phyloP scores from a whole-genome alignment of 2,329 filamentous ascomycete genomes.

The Boeremia lycopersici region DNA sequence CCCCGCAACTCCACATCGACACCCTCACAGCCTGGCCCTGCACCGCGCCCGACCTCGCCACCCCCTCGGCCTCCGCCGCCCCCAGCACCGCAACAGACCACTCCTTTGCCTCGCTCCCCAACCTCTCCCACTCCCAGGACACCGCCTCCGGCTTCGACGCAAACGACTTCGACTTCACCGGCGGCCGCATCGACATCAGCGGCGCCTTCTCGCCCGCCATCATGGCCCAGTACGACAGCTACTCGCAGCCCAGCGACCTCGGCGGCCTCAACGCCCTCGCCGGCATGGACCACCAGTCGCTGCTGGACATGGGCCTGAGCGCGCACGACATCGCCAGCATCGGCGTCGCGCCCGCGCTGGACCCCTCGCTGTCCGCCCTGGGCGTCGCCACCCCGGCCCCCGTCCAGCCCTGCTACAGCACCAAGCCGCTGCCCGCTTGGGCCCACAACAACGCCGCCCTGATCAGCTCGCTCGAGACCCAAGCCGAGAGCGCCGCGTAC shows the following conservation, averaged over 20 bases:
- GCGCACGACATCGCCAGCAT: conserved; percentile 22
- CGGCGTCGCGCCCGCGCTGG: conserved; percentile 11
- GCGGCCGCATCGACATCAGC: conserved; percentile 47
- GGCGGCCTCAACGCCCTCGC: conserved; percentile 20
- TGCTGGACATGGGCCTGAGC: conserved; percentile 22
- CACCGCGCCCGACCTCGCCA: conserved; percentile 29
- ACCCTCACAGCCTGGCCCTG: conserved; percentile 26
- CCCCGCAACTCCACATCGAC: conserved; percentile 36
- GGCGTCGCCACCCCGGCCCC: background rate
- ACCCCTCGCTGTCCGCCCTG: background rate
- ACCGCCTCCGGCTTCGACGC: conserved; percentile 26
- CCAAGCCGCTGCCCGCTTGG: conserved; percentile 2
- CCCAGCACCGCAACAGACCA: conserved; percentile 34
- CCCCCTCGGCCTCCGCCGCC: conserved; percentile 28
- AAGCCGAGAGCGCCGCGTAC: background rate
- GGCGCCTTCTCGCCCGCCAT: conserved; percentile 45
- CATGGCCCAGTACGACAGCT: conserved; percentile 29
- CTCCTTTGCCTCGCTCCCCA: conserved; percentile 33
- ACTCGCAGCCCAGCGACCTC: conserved; percentile 4
- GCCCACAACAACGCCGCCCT: background rate
- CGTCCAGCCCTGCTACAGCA: conserved; percentile 4
- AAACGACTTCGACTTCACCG: conserved; percentile 50
- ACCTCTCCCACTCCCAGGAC: conserved; percentile 30
- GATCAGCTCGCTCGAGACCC: background rate
- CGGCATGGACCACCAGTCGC: conserved; percentile 25